These are phyloP conservation scores for Allantophomopsis cytisporea DNA, from an alignment of 2,329 filamentous ascomycete species.

Conservation along the genomic window DNA sequence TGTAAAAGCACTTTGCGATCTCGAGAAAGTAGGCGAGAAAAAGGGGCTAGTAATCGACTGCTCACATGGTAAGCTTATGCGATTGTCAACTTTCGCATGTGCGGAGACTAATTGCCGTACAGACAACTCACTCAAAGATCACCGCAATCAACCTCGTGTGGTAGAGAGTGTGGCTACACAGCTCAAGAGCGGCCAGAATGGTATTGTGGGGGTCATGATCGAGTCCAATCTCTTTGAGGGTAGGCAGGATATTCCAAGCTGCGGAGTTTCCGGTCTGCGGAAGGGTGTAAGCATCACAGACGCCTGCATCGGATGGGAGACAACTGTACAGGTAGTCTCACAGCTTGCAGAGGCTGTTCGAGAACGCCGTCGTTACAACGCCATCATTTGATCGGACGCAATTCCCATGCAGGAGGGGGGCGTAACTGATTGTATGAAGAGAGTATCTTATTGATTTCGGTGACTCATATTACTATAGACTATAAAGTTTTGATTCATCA, in stretches of 20 bases:
- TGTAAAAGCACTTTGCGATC: constrained; percentile 60
- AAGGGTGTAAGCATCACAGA: constrained; percentile 92
- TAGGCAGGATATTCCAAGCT: constrained; percentile 75
- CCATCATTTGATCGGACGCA: not conserved
- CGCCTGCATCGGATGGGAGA: constrained; percentile 90
- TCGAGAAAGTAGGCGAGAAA: constrained; percentile 72
- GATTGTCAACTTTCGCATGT: not conserved
- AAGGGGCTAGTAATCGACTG: constrained; percentile 96
- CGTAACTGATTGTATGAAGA: too few species aligned
- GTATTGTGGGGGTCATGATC: constrained; percentile 95
- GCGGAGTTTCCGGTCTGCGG: constrained; percentile 66
- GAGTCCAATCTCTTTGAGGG: constrained; percentile 94
- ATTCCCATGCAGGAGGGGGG: not conserved
- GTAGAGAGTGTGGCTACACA: constrained; percentile 72
- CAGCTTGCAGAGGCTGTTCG: constrained; percentile 76
- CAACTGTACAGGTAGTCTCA: constrained; percentile 68
- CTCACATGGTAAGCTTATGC: constrained; percentile 61
- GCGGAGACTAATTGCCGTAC: constrained; percentile 3
- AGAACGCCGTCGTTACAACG: constrained; percentile 43
- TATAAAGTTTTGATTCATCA: too few species aligned
- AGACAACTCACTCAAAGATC: constrained; percentile 96
- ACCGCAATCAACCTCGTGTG: constrained; percentile 93
- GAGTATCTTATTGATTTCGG: too few species aligned
- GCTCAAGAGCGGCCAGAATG: constrained; percentile 72
- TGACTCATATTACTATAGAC: too few species aligned